These are phyloP conservation scores for Epichloe bromicola DNA, from an alignment of 2,329 filamentous ascomycete genomes.

Conservation along the genomic window DNA sequence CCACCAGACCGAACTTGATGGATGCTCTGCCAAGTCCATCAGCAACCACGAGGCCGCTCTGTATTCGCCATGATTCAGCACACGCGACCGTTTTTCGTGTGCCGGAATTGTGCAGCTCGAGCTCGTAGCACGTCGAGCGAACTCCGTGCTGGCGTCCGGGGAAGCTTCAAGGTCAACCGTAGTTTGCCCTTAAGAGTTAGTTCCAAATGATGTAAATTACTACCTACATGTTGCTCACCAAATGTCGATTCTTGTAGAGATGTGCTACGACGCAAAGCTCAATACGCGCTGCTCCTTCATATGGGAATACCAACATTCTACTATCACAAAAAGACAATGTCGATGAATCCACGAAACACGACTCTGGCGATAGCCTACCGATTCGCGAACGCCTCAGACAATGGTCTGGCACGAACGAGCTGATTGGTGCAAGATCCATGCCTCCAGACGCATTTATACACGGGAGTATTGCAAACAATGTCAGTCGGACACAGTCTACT, in stretches of 20 bases:
- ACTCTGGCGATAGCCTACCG: conserved; percentile 5
- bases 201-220: conserved; percentile 1
- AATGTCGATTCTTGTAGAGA: conserved; percentile 3
- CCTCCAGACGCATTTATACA: conserved; percentile 15
- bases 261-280: conserved; percentile 7
- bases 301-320: neutral
- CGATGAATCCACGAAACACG: neutral
- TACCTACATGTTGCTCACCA: conserved; percentile 1
- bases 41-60: neutral
- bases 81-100: conserved; percentile 18
- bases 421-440: conserved; percentile 9
- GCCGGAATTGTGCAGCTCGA: conserved; percentile 19
- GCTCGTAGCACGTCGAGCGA: neutral
- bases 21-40: neutral
- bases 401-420: conserved; percentile 27
- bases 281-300: neutral
- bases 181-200: neutral
- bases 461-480: conserved; percentile 16
- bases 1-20: neutral
- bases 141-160: neutral
- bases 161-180: neutral
- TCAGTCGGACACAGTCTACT: conserved; percentile 21
- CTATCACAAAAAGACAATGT: neutral
- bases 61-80: conserved; percentile 17
- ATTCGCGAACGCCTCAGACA: conserved; percentile 29